Conservation (phyloP, 192 early-diverging fungal species). For the Gryganskiella cystojenkinii region DNA sequence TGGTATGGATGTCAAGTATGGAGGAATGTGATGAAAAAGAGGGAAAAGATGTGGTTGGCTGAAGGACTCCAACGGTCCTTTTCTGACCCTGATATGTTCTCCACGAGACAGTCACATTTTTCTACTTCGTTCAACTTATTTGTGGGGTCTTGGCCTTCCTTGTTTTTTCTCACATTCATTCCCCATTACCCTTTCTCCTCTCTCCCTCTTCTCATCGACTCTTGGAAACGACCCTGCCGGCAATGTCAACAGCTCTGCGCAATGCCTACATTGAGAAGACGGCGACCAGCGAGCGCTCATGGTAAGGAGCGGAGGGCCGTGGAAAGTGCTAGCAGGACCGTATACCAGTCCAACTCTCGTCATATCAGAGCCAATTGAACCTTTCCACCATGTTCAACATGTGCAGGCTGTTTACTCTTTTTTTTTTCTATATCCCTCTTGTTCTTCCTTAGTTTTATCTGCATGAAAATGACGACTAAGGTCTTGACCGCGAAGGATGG, state of each 20-base stretch:
- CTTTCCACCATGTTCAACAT: too few species aligned
- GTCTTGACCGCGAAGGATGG: conserved; percentile 61
- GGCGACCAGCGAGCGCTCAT: conserved; percentile 38
- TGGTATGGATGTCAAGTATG: neutral
- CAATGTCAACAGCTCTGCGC: conserved; percentile 25
- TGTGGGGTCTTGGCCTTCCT: neutral
- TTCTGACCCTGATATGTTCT: too few species aligned
- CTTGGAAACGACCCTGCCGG: neutral
- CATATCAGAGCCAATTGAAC: too few species aligned
- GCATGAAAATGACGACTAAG: conserved; percentile 60
- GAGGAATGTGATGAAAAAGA: neutral
- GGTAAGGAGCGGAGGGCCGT: neutral
- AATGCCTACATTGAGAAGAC: conserved; percentile 49
- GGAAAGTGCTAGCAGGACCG: neutral
- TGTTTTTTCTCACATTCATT: neutral
- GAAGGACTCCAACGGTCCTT: too few species aligned
- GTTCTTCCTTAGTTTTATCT: conserved; percentile 55
- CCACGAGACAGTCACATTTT: neutral
- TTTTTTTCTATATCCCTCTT: neutral
- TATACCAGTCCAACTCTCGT: neutral
- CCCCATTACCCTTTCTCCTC: neutral
- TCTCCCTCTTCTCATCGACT: neutral
- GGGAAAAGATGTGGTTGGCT: neutral
- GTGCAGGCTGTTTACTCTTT: neutral
- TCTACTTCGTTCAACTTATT: neutral